phyloP scores from a whole-genome alignment of 495 filamentous ascomycete species.

The Lineolata rhizophorae region DNA sequence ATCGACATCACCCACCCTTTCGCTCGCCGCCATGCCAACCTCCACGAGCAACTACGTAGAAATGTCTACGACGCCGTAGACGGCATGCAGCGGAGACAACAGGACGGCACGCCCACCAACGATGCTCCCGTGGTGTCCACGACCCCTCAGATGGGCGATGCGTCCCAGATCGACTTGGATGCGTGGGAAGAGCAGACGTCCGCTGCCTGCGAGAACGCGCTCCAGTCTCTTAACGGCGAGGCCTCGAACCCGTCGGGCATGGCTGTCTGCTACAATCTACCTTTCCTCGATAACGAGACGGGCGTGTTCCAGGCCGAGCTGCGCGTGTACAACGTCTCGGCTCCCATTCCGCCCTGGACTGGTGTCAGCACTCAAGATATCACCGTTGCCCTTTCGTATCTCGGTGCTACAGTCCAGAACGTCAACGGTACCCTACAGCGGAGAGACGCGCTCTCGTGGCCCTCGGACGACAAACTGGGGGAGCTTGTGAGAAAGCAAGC shows the following conservation, averaged over 20 bases:
- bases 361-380: slow-evolving; percentile 32
- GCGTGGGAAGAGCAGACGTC: slow-evolving; percentile 29
- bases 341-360: slow-evolving; percentile 32
- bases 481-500: slow-evolving; percentile 4
- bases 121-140: too few relatives aligned
- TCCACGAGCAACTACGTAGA: too few relatives aligned
- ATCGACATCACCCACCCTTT: too few relatives aligned
- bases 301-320: slow-evolving; percentile 53
- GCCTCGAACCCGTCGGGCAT: slow-evolving; percentile 46
- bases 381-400: slow-evolving; percentile 33
- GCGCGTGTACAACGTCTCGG: slow-evolving; percentile 39
- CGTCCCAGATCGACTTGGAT: too few relatives aligned
- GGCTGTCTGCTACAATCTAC: slow-evolving; percentile 62
- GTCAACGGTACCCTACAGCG: slow-evolving; percentile 6
- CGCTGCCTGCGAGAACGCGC: slow-evolving; percentile 26
- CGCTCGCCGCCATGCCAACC: too few relatives aligned
- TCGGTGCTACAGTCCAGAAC: slow-evolving; percentile 29
- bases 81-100: too few relatives aligned
- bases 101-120: too few relatives aligned
- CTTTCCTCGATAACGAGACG: slow-evolving; percentile 32
- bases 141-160: too few relatives aligned
- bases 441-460: not conserved
- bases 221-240: slow-evolving; percentile 21
- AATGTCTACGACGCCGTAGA: too few relatives aligned
- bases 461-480: slow-evolving; percentile 4